Conservation (phyloP, 2,329 filamentous ascomycete species). For the Scedosporium minutisporum region DNA sequence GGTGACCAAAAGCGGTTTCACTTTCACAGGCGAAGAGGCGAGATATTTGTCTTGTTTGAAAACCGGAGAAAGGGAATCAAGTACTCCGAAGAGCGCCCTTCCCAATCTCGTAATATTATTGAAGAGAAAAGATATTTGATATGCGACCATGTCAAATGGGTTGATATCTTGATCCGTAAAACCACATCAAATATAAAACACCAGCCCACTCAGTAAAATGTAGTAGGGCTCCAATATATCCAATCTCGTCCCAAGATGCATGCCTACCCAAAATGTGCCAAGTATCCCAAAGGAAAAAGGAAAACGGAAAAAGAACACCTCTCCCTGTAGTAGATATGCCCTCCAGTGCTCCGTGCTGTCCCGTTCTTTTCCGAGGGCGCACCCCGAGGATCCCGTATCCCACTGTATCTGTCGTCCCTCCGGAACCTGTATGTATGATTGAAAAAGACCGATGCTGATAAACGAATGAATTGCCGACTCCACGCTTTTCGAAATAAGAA, state of each 20-base stretch:
- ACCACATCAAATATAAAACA: not conserved
- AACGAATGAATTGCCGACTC: constrained; percentile 2
- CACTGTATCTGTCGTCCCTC: not conserved
- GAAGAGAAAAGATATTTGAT: not conserved
- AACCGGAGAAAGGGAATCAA: not conserved
- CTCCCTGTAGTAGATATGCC: constrained; percentile 3
- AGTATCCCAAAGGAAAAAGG: not conserved
- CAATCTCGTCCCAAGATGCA: constrained; percentile 1
- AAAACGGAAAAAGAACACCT: constrained; percentile 5
- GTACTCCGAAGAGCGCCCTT: not conserved
- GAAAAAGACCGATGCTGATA: not conserved
- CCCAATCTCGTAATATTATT: not conserved
- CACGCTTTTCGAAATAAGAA: not conserved
- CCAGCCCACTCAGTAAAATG: not conserved
- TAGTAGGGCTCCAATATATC: not conserved
- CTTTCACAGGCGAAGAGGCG: not conserved
- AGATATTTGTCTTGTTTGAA: not conserved
- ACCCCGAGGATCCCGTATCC: not conserved
- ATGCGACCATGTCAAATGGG: not conserved
- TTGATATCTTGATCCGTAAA: not conserved
- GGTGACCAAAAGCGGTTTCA: not conserved
- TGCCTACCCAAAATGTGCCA: not conserved
- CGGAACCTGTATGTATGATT: not conserved
- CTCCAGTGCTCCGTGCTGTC: not conserved
- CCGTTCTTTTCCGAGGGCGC: not conserved